A percentile compares a stretch with the other conserved stretches of the same genome.
These are phyloP conservation scores for Vanrija pseudolonga DNA, from an alignment of 1,284 basidiomycete species.

Conservation along the genomic window DNA sequence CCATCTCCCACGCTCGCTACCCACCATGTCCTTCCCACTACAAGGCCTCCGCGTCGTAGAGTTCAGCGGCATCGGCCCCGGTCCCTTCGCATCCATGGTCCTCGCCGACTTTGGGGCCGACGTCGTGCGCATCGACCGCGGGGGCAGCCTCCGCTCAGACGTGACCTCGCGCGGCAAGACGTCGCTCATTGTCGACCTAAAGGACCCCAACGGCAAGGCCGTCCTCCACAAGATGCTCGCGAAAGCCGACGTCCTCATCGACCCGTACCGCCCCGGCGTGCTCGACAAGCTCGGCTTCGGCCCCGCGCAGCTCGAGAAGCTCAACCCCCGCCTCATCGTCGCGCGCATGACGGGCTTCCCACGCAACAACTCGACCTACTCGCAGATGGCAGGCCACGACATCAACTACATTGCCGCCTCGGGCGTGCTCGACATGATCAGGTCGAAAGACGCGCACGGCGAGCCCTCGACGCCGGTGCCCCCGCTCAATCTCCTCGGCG, in stretches of 20 bases:
- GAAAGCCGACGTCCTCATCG: constrained; percentile 13
- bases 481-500: constrained; percentile 18
- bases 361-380: constrained; percentile 2
- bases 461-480: constrained; percentile 2
- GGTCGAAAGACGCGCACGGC: not conserved
- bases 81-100: constrained; percentile 14
- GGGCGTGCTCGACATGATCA: constrained; percentile 14
- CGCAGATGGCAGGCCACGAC: constrained; percentile 18
- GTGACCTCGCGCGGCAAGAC: constrained; percentile 9
- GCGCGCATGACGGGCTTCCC: constrained; percentile 19
- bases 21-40: not conserved
- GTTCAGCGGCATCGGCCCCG: not conserved
- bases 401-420: constrained; percentile 19
- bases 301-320: not conserved
- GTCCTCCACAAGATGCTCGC: constrained; percentile 4
- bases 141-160: not conserved
- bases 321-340: constrained; percentile 17
- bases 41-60: not conserved
- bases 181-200: constrained; percentile 9
- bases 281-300: constrained; percentile 18
- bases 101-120: constrained; percentile 14
- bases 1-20: too few species aligned
- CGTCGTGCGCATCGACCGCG: constrained; percentile 16
- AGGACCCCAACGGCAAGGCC: constrained; percentile 3
- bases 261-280: constrained; percentile 19